These are phyloP conservation scores for Sicyos edulis DNA, from an alignment of 306 rosid species.

Conservation along the genomic window DNA sequence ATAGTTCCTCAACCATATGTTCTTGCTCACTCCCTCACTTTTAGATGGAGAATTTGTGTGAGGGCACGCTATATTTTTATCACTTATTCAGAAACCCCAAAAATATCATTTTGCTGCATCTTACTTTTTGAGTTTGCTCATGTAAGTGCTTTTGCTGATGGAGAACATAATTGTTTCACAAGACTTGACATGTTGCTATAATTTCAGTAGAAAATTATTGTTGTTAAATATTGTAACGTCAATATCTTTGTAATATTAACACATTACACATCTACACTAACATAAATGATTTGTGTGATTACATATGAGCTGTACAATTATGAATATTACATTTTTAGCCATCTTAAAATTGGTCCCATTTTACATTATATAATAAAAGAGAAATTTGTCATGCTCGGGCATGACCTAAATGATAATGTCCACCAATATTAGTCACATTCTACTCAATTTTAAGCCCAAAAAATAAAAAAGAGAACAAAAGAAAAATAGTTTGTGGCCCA, in stretches of 20 bases:
- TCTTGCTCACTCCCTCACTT: neutral
- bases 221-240: conserved; percentile 3
- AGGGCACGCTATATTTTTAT: neutral
- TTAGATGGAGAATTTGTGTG: neutral
- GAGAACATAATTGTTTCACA: neutral
- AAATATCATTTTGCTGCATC: neutral
- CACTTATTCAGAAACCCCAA: neutral
- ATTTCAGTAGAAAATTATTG: neutral
- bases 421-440: too few relatives aligned
- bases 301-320: neutral
- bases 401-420: too few relatives aligned
- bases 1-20: neutral
- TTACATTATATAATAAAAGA: neutral
- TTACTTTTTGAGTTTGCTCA: neutral
- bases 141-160: neutral
- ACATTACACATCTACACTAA: neutral
- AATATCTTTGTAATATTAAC: neutral
- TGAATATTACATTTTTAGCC: neutral
- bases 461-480: too few relatives aligned
- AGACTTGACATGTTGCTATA: neutral
- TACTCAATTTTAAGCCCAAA: too few relatives aligned
- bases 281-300: neutral
- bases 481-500: too few relatives aligned
- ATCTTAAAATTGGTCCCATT: neutral
- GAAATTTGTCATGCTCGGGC: too few relatives aligned